These are phyloP conservation scores for Blastobotrys serpentis DNA, from an alignment of 1,139 yeast species.

Conservation along the genomic window DNA sequence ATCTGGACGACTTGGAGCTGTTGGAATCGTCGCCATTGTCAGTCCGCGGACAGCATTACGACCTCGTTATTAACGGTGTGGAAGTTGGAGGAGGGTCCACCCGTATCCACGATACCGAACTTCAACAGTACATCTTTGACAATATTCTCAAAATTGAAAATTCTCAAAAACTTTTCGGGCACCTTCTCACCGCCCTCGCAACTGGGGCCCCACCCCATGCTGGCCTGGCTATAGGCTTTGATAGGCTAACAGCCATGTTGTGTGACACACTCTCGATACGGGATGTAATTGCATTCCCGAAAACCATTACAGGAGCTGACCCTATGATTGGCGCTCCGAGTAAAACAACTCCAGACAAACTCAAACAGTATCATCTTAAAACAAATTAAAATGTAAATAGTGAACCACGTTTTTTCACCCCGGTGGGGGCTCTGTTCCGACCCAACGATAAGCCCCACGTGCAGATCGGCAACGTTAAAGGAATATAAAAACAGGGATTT, in stretches of 20 bases:
- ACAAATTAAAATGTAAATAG: neutral
- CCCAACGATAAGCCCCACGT: conserved; percentile 2
- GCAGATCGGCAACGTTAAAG: too few relatives aligned
- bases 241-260: conserved; percentile 87
- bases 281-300: conserved; percentile 96
- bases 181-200: conserved; percentile 72
- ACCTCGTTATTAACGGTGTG: conserved; percentile 87
- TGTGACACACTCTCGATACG: conserved; percentile 72
- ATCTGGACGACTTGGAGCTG: conserved; percentile 60
- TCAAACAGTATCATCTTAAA: conserved; percentile 35
- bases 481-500: neutral
- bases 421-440: conserved; percentile 6
- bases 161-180: conserved; percentile 74
- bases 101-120: conserved; percentile 80
- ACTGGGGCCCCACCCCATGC: conserved; percentile 99
- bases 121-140: conserved; percentile 62
- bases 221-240: conserved; percentile 94
- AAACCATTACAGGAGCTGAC: conserved; percentile 84
- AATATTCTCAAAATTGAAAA: conserved; percentile 40
- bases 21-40: conserved; percentile 55
- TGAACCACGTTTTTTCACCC: neutral
- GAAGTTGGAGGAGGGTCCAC: conserved; percentile 98
- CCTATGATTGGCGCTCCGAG: conserved; percentile 88
- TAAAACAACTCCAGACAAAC: conserved; percentile 48
- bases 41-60: conserved; percentile 92